These are phyloP conservation scores for Scopulariopsis brevicaulis DNA, from an alignment of 2,329 filamentous ascomycete species.

Conservation along the genomic window DNA sequence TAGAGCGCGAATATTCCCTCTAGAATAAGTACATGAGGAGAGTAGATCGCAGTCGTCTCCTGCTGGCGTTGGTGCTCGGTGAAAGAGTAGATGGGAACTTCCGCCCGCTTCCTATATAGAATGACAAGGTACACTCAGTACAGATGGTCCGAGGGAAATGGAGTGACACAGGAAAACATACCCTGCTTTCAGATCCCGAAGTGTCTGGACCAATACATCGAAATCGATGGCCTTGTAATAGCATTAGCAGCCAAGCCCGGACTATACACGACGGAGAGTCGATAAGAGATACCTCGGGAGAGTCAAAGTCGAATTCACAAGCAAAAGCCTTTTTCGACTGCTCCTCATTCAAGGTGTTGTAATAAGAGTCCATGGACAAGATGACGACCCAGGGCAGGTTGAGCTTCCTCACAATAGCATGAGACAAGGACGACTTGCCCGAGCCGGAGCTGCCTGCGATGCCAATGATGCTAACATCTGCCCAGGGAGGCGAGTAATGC, in stretches of 20 bases:
- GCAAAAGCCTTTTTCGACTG: conserved; percentile 70
- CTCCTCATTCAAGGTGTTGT: conserved; percentile 75
- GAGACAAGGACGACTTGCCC: conserved; percentile 83
- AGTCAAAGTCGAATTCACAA: conserved; percentile 95
- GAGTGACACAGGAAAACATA: conserved; percentile 28
- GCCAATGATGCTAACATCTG: conserved; percentile 90
- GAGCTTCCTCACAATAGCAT: conserved; percentile 80
- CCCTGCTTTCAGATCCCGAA: conserved; percentile 85
- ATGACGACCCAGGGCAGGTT: conserved; percentile 98
- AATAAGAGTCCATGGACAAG: conserved; percentile 96
- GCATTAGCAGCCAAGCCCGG: background rate
- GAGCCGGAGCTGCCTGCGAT: conserved; percentile 93
- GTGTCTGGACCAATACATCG: conserved; percentile 67
- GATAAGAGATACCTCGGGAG: conserved; percentile 50
- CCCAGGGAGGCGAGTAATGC: conserved; percentile 91
- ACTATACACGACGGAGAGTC: background rate
- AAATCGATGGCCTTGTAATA: conserved; percentile 72
- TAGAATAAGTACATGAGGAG: conserved; percentile 86
- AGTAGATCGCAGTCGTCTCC: conserved; percentile 82
- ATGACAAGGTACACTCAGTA: background rate
- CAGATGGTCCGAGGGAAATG: background rate
- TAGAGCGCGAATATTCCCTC: conserved; percentile 95
- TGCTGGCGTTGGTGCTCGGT: conserved; percentile 73
- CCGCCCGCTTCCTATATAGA: conserved; percentile 59
- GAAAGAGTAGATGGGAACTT: conserved; percentile 94